Percentiles rank a stretch among this genome's conserved stretches.
These are phyloP conservation scores for Aspergillus udagawae DNA, from an alignment of 2,329 filamentous ascomycete genomes.

Conservation along the genomic window DNA sequence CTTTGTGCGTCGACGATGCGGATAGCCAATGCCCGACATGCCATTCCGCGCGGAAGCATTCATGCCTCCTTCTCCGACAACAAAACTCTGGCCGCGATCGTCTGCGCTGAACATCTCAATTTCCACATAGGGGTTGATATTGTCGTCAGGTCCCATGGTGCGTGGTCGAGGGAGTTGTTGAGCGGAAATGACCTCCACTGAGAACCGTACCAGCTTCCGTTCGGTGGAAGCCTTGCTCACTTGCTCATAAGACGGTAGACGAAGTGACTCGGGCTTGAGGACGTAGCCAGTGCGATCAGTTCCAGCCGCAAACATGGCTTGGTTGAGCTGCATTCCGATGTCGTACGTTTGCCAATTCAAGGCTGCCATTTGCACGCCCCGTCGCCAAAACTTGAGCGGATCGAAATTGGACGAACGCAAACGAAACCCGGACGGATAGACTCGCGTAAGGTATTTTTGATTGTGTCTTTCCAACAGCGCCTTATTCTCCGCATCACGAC, in stretches of 20 bases:
- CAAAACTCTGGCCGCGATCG: conserved; percentile 75
- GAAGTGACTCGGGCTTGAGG: conserved; percentile 82
- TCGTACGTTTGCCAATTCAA: conserved; percentile 99
- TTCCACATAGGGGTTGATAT: conserved; percentile 89
- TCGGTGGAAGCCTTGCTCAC: conserved; percentile 57
- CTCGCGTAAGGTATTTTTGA: conserved; percentile 83
- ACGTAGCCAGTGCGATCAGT: conserved; percentile 87
- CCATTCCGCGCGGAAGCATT: conserved; percentile 62
- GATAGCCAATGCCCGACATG: conserved; percentile 64
- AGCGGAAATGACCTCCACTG: conserved; percentile 84
- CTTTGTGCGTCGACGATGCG: conserved; percentile 72
- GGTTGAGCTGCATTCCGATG: conserved; percentile 90
- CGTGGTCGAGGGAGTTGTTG: conserved; percentile 87
- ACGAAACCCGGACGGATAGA: conserved; percentile 81
- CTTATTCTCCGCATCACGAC: conserved; percentile 71
- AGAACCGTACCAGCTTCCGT: conserved; percentile 78
- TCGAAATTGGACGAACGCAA: conserved; percentile 92
- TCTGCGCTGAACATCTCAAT: conserved; percentile 93
- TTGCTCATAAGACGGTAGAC: conserved; percentile 36
- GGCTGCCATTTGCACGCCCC: conserved; percentile 95
- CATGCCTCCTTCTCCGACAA: conserved; percentile 62
- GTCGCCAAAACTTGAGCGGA: conserved; percentile 87
- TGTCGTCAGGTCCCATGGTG: conserved; percentile 65
- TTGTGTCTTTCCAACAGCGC: conserved; percentile 83
- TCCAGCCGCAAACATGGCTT: conserved; percentile 93